Evolutionary conservation across 108 stramenopile genomes (phyloP).

Genomic region (Parietichytrium sp.): DNA sequence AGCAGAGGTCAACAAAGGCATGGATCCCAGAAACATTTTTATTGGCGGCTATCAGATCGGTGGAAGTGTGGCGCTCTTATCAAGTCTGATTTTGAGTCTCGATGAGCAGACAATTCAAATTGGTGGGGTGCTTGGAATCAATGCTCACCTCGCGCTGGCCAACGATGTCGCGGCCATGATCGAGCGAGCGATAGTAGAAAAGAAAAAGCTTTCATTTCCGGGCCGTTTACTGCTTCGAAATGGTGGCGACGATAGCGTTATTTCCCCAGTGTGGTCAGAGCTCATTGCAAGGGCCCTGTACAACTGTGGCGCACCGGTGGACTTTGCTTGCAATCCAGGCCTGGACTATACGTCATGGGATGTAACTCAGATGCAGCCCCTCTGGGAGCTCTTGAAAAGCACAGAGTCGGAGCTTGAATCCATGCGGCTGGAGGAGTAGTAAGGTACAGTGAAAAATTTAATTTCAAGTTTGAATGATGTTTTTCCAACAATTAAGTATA

Average conservation of each 20-base stretch:
- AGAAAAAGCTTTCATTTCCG: too few species aligned
- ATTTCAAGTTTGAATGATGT: too few species aligned
- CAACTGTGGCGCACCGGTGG: not conserved
- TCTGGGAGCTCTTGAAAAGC: constrained; percentile 25
- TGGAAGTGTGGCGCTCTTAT: not conserved
- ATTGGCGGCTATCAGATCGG: constrained; percentile 8
- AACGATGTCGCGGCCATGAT: not conserved
- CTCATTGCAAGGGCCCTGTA: not conserved
- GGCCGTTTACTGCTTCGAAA: not conserved
- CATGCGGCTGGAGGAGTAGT: too few species aligned
- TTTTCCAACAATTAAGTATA: too few species aligned
- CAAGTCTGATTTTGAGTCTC: not conserved
- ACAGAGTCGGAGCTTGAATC: too few species aligned
- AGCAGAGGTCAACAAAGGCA: not conserved
- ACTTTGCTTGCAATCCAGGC: not conserved
- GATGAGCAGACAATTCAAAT: not conserved
- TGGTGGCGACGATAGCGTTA: not conserved
- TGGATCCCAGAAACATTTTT: not conserved
- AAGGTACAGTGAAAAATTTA: too few species aligned
- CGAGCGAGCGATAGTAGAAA: not conserved
- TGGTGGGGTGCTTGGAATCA: not conserved
- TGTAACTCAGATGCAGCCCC: not conserved
- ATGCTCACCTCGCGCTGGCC: not conserved
- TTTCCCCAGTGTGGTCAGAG: not conserved
- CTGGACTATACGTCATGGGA: not conserved